Evolutionary conservation across 1,139 yeast species (phyloP), one percentile per base, ranked within the genome.

Genomic region (Kluyveromyces marxianus): DNA sequence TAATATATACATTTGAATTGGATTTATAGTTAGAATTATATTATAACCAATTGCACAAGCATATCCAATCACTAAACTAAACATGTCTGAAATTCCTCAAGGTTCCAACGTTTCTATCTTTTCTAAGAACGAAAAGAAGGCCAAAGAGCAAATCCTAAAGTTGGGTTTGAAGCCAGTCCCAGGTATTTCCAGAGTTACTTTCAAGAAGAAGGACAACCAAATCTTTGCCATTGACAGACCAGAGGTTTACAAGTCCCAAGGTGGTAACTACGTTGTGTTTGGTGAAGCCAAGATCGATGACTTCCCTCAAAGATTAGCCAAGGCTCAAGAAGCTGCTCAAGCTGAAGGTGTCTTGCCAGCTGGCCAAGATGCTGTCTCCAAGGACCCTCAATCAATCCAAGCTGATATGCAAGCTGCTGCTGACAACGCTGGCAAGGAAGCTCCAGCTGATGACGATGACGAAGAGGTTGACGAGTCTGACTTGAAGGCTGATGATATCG

Each of bases 201-300:
- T 92, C 80, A 88, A 86, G 75, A 92, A 87, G 76, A 82, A 88
- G 74, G 90, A 94, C 71, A 88, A 88, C 81, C 79, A 83, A 68
- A 85, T 89, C 68, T 82, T 85, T 70, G 95, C 96, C 67, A 87
- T 92, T 74, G 95, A 87, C 70, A 70, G 73, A 58, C 98, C 98
- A 69, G 97, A 90, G 61, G 98, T 92, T 52, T 92, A 77, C 95
- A 87, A 79, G 74, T 83, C 96, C 55, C 77, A 84, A 60, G 94
- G 96, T 65, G 96, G 97, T 68, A 83, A 95, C 62, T 92, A 85
- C 76, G 83, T 92, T 62, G 97, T 92, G 57, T 90, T 92, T 63
- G 98, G 98, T 72, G 97, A 90, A 74, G 95, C 96, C 68, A 87
- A 88, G 80, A 86, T 87, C 59, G 96, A 89, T 69, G 95, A 88